Conservation (phyloP, 2,329 filamentous ascomycete species). For the Penicillium carneum region DNA sequence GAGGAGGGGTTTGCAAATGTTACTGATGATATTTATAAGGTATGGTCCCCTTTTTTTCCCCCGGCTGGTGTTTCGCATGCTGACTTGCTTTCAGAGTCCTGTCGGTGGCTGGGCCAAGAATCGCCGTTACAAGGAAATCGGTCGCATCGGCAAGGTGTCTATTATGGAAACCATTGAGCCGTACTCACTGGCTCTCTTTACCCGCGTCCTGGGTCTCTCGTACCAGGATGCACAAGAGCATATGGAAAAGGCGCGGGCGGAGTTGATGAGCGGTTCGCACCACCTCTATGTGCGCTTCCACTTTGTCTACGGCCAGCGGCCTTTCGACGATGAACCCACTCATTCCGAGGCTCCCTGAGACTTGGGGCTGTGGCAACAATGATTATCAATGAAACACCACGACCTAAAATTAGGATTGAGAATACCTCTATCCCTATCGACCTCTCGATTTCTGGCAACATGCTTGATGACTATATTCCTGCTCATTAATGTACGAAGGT, state of each 20-base stretch:
- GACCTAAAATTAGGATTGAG: background rate
- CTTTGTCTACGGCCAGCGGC: conserved; percentile 45
- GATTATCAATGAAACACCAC: conserved; percentile 11
- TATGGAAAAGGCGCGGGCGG: conserved; percentile 40
- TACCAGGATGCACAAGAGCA: conserved; percentile 43
- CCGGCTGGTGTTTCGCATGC: background rate
- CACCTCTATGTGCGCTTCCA: conserved; percentile 44
- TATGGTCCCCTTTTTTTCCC: conserved; percentile 20
- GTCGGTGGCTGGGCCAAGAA: conserved; percentile 47
- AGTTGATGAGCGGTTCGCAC: conserved; percentile 34
- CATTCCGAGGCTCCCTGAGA: conserved; percentile 8
- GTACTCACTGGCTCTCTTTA: conserved; percentile 51
- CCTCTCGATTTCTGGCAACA: background rate
- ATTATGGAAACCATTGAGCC: conserved; percentile 47
- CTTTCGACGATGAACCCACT: conserved; percentile 28
- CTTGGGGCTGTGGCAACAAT: background rate
- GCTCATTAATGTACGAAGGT: conserved; percentile 25
- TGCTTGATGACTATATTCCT: conserved; percentile 19
- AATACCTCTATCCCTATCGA: background rate
- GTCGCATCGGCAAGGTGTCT: conserved; percentile 41
- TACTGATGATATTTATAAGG: conserved; percentile 47
- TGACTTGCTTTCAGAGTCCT: conserved; percentile 38
- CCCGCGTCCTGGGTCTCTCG: conserved; percentile 45
- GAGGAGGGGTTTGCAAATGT: conserved; percentile 45
- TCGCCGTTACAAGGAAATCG: conserved; percentile 45